Percentiles rank a stretch among this genome's conserved stretches.
Conservation (phyloP, 345 rosid species). For the Eucalyptus cloeziana region DNA sequence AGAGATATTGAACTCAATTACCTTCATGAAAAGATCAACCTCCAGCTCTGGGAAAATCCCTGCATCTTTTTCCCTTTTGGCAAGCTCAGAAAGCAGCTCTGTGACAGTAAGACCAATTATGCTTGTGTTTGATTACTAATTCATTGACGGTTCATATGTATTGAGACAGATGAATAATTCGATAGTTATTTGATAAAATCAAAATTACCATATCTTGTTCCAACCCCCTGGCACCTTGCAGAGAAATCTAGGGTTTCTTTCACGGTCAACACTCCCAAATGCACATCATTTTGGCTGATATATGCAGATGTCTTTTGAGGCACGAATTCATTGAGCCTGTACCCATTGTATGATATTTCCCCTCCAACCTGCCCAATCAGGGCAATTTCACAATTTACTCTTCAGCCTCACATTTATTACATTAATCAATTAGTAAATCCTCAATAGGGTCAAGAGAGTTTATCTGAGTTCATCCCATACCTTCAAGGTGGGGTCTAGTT, state of each 20-base stretch:
- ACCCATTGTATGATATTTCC: slow-evolving; percentile 63
- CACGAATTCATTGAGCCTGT: slow-evolving; percentile 49
- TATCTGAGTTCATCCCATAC: slow-evolving; percentile 1
- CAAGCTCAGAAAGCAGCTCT: slow-evolving; percentile 74
- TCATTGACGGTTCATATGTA: not conserved
- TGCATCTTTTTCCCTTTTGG: slow-evolving; percentile 63
- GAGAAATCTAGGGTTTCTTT: slow-evolving; percentile 92
- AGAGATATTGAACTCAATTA: not conserved
- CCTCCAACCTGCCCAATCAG: slow-evolving; percentile 44
- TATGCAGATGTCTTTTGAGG: slow-evolving; percentile 85
- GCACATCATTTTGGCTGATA: slow-evolving; percentile 89
- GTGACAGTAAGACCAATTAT: not conserved
- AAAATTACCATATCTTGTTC: slow-evolving; percentile 66
- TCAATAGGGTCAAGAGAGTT: not conserved
- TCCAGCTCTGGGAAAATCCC: slow-evolving; percentile 79
- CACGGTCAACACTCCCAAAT: slow-evolving; percentile 78
- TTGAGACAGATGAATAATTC: not conserved
- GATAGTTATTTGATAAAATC: not conserved
- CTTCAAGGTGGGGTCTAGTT: slow-evolving; percentile 53
- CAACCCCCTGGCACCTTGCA: slow-evolving; percentile 89
- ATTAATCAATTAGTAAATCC: not conserved
- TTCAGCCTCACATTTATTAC: not conserved
- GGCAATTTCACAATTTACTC: not conserved
- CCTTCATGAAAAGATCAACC: slow-evolving; percentile 90
- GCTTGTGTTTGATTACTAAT: not conserved